phyloP scores from a whole-genome alignment of 2,329 filamentous ascomycete genomes.

The Aschersonia sp. region DNA sequence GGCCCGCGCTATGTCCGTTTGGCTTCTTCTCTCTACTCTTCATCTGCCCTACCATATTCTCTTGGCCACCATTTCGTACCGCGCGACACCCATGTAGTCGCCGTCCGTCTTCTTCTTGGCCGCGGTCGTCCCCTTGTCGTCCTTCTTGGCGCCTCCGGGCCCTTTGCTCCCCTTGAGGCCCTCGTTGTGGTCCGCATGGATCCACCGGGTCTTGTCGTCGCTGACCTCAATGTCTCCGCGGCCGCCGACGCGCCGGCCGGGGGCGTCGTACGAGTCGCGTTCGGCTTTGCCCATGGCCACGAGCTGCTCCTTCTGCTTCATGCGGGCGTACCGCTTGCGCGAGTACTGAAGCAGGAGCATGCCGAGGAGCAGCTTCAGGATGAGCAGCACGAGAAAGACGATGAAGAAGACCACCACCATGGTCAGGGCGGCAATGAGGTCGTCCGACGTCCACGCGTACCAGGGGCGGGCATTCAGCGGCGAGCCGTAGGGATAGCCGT shows the following conservation, averaged over 20 bases:
- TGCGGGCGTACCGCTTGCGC: slow-evolving; percentile 61
- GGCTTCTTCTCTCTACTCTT: neutral
- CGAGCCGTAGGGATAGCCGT: slow-evolving; percentile 37
- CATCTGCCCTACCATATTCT: slow-evolving; percentile 65
- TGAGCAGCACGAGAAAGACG: slow-evolving; percentile 70
- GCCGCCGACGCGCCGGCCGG: slow-evolving; percentile 63
- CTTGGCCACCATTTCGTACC: slow-evolving; percentile 95
- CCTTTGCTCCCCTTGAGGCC: slow-evolving; percentile 40
- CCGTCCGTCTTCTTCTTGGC: slow-evolving; percentile 29
- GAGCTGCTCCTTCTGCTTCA: slow-evolving; percentile 56
- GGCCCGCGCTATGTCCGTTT: too few relatives aligned
- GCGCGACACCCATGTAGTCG: slow-evolving; percentile 50
- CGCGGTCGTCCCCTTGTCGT: slow-evolving; percentile 19
- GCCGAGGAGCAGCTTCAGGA: slow-evolving; percentile 72
- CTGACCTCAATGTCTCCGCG: slow-evolving; percentile 79
- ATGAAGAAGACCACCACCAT: slow-evolving; percentile 78
- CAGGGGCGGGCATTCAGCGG: slow-evolving; percentile 25
- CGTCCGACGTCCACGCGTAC: slow-evolving; percentile 51
- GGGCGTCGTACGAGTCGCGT: slow-evolving; percentile 46
- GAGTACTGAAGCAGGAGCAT: slow-evolving; percentile 76
- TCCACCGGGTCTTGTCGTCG: slow-evolving; percentile 72
- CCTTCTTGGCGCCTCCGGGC: slow-evolving; percentile 40
- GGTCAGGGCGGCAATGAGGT: slow-evolving; percentile 61
- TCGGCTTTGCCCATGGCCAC: slow-evolving; percentile 30
- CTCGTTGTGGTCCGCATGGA: slow-evolving; percentile 74